Evolutionary conservation across 345 rosid genomes (phyloP), one percentile per base, ranked within the genome.

Genomic region (Luvunga scandens): DNA sequence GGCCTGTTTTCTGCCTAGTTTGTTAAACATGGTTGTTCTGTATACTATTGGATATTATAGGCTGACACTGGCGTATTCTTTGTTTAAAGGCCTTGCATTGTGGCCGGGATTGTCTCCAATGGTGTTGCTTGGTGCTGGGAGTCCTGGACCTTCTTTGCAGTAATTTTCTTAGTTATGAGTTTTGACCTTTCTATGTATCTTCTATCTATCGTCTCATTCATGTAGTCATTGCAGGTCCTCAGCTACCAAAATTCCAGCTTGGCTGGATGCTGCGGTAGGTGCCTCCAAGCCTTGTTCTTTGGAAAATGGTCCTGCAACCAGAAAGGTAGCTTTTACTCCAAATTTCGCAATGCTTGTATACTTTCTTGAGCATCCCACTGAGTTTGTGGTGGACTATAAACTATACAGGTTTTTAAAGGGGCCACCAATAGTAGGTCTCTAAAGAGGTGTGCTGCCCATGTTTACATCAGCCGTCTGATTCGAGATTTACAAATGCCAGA

Each of bases 361-460:
- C 60, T 56, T 28, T 62, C 76, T 80, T 24, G 48, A 74, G 63
- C 38, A 19, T 42, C 69, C 71, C 50, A 74, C 75, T 48, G 66
- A 53, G 42, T 48, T 3, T 31, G 9, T 72, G 76, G 64, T 73
- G 73, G 76, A 28, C 56, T 70, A 27, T 77, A 59, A 70, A 69
- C 63, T 36, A n/a, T 75, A 55, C 81, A 87, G 94, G 85, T 81
- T 69, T 78, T 55, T 2, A 79, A 81, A 75, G 82, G 36, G 66
- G 61, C 62, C 38, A 53, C 53, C 69, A 81, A 65, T 38, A 83
- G 78, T 76, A 82, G 79, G 72, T 78, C 87, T 66, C 71, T 85
- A 88, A 93, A 87, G 85, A 88, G 81, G 76, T 88, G 94, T 71
- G 82, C 89, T 4, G 70, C 87, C 82, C 98, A 95, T 84, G 86